Evolutionary conservation across 2,329 filamentous ascomycete genomes (phyloP).

Genomic region (Trichoderma endophyticum): DNA sequence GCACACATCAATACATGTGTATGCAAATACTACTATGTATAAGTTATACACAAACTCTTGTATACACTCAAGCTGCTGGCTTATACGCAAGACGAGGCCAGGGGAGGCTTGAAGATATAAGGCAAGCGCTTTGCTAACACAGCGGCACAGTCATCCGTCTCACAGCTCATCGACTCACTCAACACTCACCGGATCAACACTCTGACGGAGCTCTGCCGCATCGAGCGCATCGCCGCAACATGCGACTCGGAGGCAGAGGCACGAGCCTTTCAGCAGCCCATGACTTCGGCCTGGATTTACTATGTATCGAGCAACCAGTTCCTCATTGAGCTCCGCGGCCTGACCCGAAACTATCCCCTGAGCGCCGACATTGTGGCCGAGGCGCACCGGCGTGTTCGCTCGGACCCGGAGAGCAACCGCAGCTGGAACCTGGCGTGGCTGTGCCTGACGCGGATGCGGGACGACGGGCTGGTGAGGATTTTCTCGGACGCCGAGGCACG

Average conservation of each 20-base stretch:
- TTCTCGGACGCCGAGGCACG: conserved; percentile 61
- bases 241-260: conserved; percentile 58
- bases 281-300: conserved; percentile 69
- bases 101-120: neutral
- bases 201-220: conserved; percentile 66
- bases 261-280: conserved; percentile 56
- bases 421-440: conserved; percentile 79
- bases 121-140: neutral
- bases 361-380: conserved; percentile 62
- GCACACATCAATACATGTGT: neutral
- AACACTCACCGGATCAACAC: conserved; percentile 69
- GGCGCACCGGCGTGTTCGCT: conserved; percentile 60
- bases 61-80: neutral
- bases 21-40: neutral
- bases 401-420: conserved; percentile 62
- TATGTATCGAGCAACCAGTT: conserved; percentile 70
- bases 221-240: conserved; percentile 62
- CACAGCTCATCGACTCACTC: conserved; percentile 61
- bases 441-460: conserved; percentile 62
- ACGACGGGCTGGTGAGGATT: conserved; percentile 57
- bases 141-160: conserved; percentile 17
- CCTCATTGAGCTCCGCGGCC: conserved; percentile 64
- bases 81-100: neutral
- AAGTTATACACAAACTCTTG: neutral
- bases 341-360: conserved; percentile 67